Conservation (phyloP, 208 protist genomes). For the Leishmania turanica region DNA sequence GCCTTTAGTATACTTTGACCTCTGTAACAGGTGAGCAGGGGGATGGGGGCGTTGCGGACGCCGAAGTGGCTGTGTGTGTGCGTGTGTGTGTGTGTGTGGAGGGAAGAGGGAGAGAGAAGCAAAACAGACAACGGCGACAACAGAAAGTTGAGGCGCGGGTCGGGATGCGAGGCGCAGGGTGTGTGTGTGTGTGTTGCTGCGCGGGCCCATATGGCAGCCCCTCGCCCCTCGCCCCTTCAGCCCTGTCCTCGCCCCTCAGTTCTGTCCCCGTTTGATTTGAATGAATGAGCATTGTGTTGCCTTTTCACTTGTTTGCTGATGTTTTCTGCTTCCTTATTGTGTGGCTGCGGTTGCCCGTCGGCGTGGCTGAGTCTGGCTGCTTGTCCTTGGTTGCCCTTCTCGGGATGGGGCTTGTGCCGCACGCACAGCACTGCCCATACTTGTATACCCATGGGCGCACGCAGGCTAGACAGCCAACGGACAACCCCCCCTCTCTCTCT, state of each 20-base stretch:
- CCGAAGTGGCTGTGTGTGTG: background rate
- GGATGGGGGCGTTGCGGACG: background rate
- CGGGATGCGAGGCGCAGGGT: background rate
- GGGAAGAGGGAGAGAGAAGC: background rate
- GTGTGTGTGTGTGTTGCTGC: background rate
- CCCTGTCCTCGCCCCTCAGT: background rate
- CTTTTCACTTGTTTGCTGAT: background rate
- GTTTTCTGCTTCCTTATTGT: background rate
- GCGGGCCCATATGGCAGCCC: background rate
- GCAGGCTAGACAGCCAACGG: too few relatives aligned
- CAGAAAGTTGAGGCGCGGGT: background rate
- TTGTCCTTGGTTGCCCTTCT: background rate
- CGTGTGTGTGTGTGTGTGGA: background rate
- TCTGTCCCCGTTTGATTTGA: background rate
- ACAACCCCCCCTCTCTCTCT: too few relatives aligned
- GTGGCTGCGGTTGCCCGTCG: background rate
- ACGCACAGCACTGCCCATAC: background rate
- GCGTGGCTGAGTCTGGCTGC: background rate
- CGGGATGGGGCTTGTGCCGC: background rate
- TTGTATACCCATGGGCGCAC: too few relatives aligned
- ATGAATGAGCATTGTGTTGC: background rate
- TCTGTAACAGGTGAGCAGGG: background rate
- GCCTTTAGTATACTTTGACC: slow-evolving; percentile 28
- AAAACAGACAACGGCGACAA: background rate
- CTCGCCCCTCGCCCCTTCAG: background rate